A percentile compares a stretch with the other conserved stretches of the same genome.
These are phyloP conservation scores for Thuja plicata DNA, from an alignment of 83 land plant species.

Conservation along the genomic window DNA sequence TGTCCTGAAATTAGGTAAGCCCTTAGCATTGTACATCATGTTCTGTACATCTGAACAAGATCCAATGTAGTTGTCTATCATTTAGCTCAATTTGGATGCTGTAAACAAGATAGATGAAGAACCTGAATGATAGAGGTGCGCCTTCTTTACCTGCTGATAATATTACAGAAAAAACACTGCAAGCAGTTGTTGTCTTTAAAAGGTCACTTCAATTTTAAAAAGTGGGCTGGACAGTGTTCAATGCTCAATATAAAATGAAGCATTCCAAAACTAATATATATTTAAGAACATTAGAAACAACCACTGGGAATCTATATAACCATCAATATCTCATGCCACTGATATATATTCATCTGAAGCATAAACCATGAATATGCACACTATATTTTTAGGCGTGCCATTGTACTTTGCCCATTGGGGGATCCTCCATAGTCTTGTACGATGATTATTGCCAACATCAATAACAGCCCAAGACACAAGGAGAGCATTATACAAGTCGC, in stretches of 20 bases:
- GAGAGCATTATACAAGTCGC: not conserved
- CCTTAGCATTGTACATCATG: not conserved
- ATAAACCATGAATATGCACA: not conserved
- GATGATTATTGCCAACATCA: not conserved
- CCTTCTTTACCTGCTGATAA: not conserved
- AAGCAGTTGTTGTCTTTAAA: no score
- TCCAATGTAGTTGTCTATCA: not conserved
- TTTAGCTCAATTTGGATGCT: not conserved
- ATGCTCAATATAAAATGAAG: not conserved
- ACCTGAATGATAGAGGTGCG: not conserved
- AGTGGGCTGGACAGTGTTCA: not conserved
- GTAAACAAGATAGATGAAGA: not conserved
- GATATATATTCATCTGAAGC: no score
- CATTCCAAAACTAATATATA: not conserved
- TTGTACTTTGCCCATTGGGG: not conserved
- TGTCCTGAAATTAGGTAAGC: not conserved
- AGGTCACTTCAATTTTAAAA: not conserved
- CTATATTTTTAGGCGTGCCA: not conserved
- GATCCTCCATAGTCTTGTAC: not conserved
- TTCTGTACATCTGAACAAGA: no score
- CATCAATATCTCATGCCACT: not conserved
- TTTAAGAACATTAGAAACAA: not conserved
- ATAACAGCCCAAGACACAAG: not conserved
- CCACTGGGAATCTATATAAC: not conserved
- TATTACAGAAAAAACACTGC: not conserved